phyloP scores from a whole-genome alignment of 176 grass and related monocot genomes.

The Zoysia pacifica region DNA sequence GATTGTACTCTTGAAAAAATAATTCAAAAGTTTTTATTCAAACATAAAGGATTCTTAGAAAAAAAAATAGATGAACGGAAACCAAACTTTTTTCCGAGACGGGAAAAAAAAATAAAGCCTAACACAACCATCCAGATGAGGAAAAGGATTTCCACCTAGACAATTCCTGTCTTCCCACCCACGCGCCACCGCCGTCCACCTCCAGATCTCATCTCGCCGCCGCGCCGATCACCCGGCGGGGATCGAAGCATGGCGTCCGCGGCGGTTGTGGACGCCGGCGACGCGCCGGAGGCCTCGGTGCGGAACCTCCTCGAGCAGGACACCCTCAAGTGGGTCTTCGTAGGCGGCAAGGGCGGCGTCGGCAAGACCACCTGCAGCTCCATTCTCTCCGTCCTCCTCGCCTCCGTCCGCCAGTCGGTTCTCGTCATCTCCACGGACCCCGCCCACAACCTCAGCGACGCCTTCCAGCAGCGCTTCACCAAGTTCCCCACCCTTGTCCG shows the following conservation, averaged over 20 bases:
- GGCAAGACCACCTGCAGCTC: constrained; percentile 99
- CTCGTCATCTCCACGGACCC: constrained; percentile 99
- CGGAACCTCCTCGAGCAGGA: constrained; percentile 91
- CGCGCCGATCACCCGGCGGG: not conserved
- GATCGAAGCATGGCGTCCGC: constrained; percentile 40
- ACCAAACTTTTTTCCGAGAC: too few relatives aligned
- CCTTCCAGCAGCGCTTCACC: constrained; percentile 99
- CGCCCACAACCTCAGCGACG: constrained; percentile 98
- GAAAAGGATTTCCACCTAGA: too few relatives aligned
- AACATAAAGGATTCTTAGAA: too few relatives aligned
- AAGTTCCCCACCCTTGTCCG: constrained; percentile 98
- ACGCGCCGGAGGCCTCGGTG: constrained; percentile 70
- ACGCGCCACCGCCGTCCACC: constrained; percentile 8
- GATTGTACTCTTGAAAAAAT: too few relatives aligned
- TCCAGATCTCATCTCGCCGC: constrained; percentile 28
- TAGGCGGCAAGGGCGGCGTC: constrained; percentile 97
- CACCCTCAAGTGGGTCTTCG: constrained; percentile 97
- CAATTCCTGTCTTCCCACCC: not conserved
- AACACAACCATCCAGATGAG: too few relatives aligned
- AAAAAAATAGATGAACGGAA: too few relatives aligned
- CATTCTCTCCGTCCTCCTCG: constrained; percentile 86
- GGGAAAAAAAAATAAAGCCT: too few relatives aligned
- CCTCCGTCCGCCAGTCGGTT: constrained; percentile 81
- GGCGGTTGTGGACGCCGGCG: constrained; percentile 48
- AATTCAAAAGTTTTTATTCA: too few relatives aligned